Evolutionary conservation across 345 rosid genomes (phyloP), one percentile per base, ranked within the genome.

Genomic region (Lenwebbia sp.): DNA sequence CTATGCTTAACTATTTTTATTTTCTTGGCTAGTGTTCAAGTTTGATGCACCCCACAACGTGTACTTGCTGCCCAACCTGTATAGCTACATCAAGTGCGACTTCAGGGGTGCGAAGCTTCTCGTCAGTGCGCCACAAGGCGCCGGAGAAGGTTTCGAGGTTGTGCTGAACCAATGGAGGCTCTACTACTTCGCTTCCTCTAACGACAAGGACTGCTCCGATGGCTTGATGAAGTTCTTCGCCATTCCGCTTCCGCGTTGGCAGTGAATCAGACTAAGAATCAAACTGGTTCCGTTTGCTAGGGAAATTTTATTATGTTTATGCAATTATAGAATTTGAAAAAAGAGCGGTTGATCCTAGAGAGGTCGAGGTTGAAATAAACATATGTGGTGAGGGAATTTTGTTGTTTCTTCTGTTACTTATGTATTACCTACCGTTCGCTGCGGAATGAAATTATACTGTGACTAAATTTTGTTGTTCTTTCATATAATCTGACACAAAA

Each of bases 221-320:
- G 84, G 88, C 55, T 49, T 81, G 85, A 88, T 83, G 89, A 88
- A 86, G 88, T 89, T 89, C 87, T 55, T 83, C 6, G 84, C 47
- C 21, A 78, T 85, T 62, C 86, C 88, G 17, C 75, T 57, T 44
- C 86, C 76, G 8, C 86, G 51, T 56, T 82, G 86, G 85, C 49
- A 56, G 52, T 82, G 55, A 82, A 7, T 0, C 2, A 23, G 22
- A 23, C 25, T 28, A 47, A 26, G 54, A 6, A 2, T 26, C 30
- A n/a, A n/a, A n/a, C n/a, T n/a, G n/a, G n/a, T n/a, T n/a, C n/a
- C n/a, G n/a, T n/a, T n/a, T n/a, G n/a, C n/a, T 9, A 33, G 41
- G 19, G 25, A 17, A 17, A 33, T 65, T 65, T 82, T 37, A 25
- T 82, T 25, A 51, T 28, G 21, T 49, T 41, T 49, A 33, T 82